These are phyloP conservation scores for Podila clonocystis DNA, from an alignment of 192 early-diverging fungal species.

Conservation along the genomic window DNA sequence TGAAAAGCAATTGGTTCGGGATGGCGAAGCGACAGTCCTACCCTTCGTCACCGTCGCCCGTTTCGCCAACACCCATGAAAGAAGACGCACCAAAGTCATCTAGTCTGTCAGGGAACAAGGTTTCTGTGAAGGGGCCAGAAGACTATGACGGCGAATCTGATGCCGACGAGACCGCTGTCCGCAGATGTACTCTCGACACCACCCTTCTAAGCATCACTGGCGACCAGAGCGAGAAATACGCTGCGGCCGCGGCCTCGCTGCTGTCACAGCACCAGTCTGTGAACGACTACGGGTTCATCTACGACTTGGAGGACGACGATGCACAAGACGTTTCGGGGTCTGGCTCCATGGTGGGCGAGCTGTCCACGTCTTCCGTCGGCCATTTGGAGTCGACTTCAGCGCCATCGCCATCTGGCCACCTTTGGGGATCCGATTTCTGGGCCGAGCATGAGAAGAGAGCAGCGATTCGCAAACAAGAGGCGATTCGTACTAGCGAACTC, in stretches of 20 bases:
- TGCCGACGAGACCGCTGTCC: neutral
- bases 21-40: conserved; percentile 11
- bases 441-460: neutral
- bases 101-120: too few relatives aligned
- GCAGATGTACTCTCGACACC: too few relatives aligned
- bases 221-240: conserved; percentile 17
- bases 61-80: too few relatives aligned
- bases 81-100: too few relatives aligned
- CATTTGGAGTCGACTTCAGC: conserved; percentile 22
- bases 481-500: conserved; percentile 32
- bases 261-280: conserved; percentile 19
- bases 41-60: too few relatives aligned
- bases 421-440: neutral
- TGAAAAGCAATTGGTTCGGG: conserved; percentile 43
- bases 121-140: conserved; percentile 6
- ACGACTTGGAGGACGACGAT: conserved; percentile 42
- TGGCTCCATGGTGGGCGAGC: conserved; percentile 33
- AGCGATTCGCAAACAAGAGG: conserved; percentile 25
- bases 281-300: conserved; percentile 49
- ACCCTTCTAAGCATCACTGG: neutral
- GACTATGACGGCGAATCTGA: conserved; percentile 29
- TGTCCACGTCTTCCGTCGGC: neutral
- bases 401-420: neutral
- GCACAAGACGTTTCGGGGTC: conserved; percentile 20
- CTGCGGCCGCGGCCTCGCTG: neutral